These are phyloP conservation scores for Trichoderma simmonsii DNA, from an alignment of 2,329 filamentous ascomycete species.

Conservation along the genomic window DNA sequence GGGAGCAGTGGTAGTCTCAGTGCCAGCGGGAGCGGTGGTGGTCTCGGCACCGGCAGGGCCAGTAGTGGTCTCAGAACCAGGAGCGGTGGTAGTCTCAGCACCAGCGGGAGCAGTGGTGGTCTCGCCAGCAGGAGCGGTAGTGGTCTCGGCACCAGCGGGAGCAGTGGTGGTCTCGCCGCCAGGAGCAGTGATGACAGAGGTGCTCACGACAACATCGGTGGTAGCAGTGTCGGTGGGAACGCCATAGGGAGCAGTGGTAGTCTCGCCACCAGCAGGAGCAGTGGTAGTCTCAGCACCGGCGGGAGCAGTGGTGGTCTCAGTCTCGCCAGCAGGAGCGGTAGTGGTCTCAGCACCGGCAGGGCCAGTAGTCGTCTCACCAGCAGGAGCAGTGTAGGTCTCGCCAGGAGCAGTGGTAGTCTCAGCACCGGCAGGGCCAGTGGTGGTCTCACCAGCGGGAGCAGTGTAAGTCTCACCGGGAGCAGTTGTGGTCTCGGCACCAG, in stretches of 20 bases:
- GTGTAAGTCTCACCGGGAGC: constrained; percentile 10
- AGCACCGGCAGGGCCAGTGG: neutral
- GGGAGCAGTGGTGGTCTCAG: constrained; percentile 25
- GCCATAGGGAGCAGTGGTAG: neutral
- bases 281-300: constrained; percentile 22
- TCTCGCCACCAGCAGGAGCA: constrained; percentile 1
- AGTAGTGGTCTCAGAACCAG: no score
- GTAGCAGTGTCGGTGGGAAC: neutral
- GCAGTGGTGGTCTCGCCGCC: neutral
- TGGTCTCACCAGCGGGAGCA: constrained; percentile 1
- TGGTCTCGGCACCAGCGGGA: neutral
- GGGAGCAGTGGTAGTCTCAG: constrained; percentile 22
- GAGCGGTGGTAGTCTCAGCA: no score
- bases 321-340: constrained; percentile 22
- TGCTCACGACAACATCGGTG: neutral
- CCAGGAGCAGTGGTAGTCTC: constrained; percentile 23
- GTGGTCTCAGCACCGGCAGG: constrained; percentile 27
- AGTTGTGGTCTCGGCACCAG: neutral
- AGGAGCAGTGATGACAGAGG: constrained; percentile 18
- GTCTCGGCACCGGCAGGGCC: no score
- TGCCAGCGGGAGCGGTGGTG: no score
- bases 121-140: neutral
- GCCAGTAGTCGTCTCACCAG: neutral
- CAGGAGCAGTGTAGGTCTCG: neutral
- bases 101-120: neutral